These are phyloP conservation scores for Chrysochromulina tobinii DNA, from an alignment of 78 protist genomes.

Conservation along the genomic window DNA sequence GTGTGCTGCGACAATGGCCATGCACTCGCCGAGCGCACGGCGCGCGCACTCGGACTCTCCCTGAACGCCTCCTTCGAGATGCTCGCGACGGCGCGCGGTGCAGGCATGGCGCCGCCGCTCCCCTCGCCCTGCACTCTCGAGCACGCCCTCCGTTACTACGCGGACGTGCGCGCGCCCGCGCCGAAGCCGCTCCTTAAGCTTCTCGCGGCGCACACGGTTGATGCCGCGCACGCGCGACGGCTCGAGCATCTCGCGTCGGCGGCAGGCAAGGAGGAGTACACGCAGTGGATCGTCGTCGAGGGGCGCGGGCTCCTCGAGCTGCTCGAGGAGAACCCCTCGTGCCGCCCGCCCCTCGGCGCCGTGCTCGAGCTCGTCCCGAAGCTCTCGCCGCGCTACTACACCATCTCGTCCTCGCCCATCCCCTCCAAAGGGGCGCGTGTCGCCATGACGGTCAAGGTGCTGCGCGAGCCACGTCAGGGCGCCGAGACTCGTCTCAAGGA, in stretches of 20 bases:
- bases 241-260: background rate
- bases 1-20: conserved; percentile 70
- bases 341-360: background rate
- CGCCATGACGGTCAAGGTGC: conserved; percentile 62
- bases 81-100: conserved; percentile 28
- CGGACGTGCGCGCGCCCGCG: conserved; percentile 40
- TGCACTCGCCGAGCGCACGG: conserved; percentile 53
- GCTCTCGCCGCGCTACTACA: conserved; percentile 77
- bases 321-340: conserved; percentile 12
- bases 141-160: conserved; percentile 44
- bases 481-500: background rate
- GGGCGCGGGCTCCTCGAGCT: conserved; percentile 20
- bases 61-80: conserved; percentile 39
- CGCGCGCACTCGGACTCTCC: conserved; percentile 38
- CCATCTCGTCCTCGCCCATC: conserved; percentile 90
- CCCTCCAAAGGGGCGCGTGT: conserved; percentile 24
- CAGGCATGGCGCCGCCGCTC: conserved; percentile 30
- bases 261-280: conserved; percentile 14
- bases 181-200: conserved; percentile 12
- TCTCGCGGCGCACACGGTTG: conserved; percentile 17
- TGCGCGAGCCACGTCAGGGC: background rate
- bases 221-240: too few species aligned
- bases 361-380: background rate
- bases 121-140: conserved; percentile 47
- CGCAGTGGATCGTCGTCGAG: background rate